phyloP scores from a whole-genome alignment of 164 flowering plant species.

The Magnolia officinalis region DNA sequence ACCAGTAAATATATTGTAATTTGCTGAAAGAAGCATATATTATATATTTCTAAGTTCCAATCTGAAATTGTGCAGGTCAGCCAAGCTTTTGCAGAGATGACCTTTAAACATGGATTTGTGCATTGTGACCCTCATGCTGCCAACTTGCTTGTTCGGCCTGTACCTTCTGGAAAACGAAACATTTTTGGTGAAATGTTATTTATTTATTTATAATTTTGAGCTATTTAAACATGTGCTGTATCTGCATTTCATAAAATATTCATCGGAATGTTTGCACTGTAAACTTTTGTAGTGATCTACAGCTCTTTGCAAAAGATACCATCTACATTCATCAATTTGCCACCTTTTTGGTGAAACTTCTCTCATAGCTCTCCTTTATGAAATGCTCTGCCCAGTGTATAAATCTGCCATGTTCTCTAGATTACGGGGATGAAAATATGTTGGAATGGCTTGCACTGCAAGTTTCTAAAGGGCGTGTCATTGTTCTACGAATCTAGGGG shows the following conservation, averaged over 20 bases:
- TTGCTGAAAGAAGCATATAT: neutral
- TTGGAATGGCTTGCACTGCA: neutral
- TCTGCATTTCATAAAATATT: neutral
- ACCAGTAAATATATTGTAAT: neutral
- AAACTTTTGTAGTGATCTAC: neutral
- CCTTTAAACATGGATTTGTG: slow-evolving; percentile 94
- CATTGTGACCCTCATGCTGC: slow-evolving; percentile 99
- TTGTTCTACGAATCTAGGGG: neutral
- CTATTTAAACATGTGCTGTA: neutral
- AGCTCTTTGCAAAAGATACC: too few species aligned
- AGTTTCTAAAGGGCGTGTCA: neutral
- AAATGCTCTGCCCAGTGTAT: neutral
- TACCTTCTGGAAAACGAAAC: slow-evolving; percentile 46
- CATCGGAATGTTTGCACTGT: neutral
- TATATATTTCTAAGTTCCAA: neutral
- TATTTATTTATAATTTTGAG: neutral
- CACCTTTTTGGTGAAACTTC: neutral
- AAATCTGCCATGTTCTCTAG: neutral
- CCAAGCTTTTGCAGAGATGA: slow-evolving; percentile 95
- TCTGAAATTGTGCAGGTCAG: slow-evolving; percentile 52
- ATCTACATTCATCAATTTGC: too few species aligned
- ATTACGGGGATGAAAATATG: neutral
- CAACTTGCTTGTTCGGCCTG: slow-evolving; percentile 83
- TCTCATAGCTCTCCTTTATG: neutral
- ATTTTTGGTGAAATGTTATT: slow-evolving; percentile 50